Conservation (phyloP, 495 filamentous ascomycete species). For the Talaromyces borbonicus region DNA sequence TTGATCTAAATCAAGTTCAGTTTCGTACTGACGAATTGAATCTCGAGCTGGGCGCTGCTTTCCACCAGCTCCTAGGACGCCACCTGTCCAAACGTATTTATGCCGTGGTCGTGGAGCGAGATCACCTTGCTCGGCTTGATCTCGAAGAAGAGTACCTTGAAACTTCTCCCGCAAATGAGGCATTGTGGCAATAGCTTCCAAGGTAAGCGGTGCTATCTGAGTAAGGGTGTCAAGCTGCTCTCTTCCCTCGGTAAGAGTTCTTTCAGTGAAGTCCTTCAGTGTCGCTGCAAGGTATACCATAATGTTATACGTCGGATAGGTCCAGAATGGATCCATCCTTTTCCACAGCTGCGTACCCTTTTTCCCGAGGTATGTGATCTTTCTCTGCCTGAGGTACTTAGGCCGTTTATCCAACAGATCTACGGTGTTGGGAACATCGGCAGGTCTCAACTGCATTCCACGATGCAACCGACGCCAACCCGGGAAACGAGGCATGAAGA, state of each 20-base stretch:
- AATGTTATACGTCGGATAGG: constrained; percentile 44
- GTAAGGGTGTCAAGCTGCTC: constrained; percentile 24
- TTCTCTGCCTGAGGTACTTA: constrained; percentile 12
- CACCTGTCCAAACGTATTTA: constrained; percentile 25
- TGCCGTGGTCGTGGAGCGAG: constrained; percentile 3
- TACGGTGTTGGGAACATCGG: constrained; percentile 18
- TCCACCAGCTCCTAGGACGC: constrained; percentile 19
- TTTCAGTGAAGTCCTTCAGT: constrained; percentile 32
- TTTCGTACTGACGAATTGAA: not conserved
- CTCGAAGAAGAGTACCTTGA: constrained; percentile 29
- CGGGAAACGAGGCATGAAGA: constrained; percentile 64
- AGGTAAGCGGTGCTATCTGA: constrained; percentile 36
- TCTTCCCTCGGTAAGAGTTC: constrained; percentile 21
- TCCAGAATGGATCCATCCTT: constrained; percentile 25
- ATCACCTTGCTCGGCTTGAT: constrained; percentile 11
- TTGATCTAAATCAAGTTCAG: constrained; percentile 1
- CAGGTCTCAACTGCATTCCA: constrained; percentile 22
- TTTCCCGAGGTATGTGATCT: constrained; percentile 19
- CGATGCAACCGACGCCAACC: constrained; percentile 50
- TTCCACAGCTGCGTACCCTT: constrained; percentile 23
- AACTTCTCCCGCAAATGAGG: constrained; percentile 35
- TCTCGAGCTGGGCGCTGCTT: constrained; percentile 1
- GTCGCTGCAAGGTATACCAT: constrained; percentile 44
- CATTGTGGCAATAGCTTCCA: constrained; percentile 44
- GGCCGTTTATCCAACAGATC: constrained; percentile 15